Evolutionary conservation across 176 grass and related monocot species (phyloP).

Genomic region (Olyra latifolia): DNA sequence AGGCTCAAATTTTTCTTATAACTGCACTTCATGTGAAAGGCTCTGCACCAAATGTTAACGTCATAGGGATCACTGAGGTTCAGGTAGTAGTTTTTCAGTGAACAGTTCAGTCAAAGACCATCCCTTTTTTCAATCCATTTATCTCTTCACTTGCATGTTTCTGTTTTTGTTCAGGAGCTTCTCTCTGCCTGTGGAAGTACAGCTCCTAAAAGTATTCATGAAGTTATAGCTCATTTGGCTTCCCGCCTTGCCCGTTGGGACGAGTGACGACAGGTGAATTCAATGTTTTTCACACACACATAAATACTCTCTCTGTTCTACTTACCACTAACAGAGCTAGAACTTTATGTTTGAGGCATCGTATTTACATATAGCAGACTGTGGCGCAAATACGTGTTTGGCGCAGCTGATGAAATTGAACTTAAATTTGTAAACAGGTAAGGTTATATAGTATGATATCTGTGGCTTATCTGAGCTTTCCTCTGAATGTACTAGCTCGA

Average conservation of each 20-base stretch:
- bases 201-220: conserved; percentile 50
- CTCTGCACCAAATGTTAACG: conserved; percentile 34
- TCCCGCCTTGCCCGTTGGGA: conserved; percentile 62
- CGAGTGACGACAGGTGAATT: conserved; percentile 45
- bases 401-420: conserved; percentile 61
- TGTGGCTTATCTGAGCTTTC: neutral
- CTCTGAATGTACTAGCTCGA: neutral
- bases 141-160: neutral
- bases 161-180: conserved; percentile 40
- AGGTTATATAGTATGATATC: neutral
- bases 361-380: conserved; percentile 28
- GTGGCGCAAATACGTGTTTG: conserved; percentile 59
- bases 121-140: neutral
- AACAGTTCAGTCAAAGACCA: neutral
- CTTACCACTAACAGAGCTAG: too few relatives aligned
- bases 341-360: neutral
- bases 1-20: conserved; percentile 61
- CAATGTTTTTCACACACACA: neutral
- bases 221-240: conserved; percentile 65
- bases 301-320: neutral
- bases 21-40: conserved; percentile 64
- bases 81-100: conserved; percentile 32
- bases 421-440: conserved; percentile 73
- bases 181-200: conserved; percentile 46
- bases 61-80: conserved; percentile 58